Evolutionary conservation across 2,329 filamentous ascomycete species (phyloP), one percentile per base, ranked within the genome.

Genomic region (Nannizzia gypsea): DNA sequence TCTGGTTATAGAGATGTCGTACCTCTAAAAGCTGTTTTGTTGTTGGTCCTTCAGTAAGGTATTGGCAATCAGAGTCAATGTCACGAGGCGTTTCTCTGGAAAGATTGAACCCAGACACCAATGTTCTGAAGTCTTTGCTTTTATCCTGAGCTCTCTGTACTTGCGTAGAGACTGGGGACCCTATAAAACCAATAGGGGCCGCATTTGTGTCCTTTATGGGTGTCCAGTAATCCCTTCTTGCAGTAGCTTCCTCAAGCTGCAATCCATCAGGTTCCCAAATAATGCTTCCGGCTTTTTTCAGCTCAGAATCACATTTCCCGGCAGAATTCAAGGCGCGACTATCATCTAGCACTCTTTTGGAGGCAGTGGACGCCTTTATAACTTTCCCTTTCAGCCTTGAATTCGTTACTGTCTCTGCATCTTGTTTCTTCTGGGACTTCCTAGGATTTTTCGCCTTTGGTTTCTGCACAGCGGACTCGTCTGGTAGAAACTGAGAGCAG

Each of bases 171-270:
- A 38, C 56, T 0, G 48, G 56, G 17, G 59, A 57, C 24, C 61
- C 61, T 6, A 62, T 63, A 34, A 65, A 61, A 42, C 67, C 65
- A 34, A 63, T 63, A 42, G 63, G 66, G 60, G 68, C 61, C 2
- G 68, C 60, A 0, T 64, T 65, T 46, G 76, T 76, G 36, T 76
- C 68, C 54, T 76, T 78, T 3, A 83, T 80, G 1, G 86, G 87
- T 0, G 88, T 90, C 88, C 87, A 90, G 61, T 85, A 79, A 13
- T 73, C 67, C 62, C 83, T 78, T 61, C 87, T 77, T 52, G 73
- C 75, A 26, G 80, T 69, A 6, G 86, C 87, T 52, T 68, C 63
- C 63, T 72, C 72, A 24, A 75, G 59, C n/a, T 71, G 66, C 26
- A 58, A 31, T 24, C 31, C 54, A 17, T 54, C 52, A 24, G 38